Evolutionary conservation across 2,329 filamentous ascomycete genomes (phyloP).

Genomic region (Apiospora phragmitis): DNA sequence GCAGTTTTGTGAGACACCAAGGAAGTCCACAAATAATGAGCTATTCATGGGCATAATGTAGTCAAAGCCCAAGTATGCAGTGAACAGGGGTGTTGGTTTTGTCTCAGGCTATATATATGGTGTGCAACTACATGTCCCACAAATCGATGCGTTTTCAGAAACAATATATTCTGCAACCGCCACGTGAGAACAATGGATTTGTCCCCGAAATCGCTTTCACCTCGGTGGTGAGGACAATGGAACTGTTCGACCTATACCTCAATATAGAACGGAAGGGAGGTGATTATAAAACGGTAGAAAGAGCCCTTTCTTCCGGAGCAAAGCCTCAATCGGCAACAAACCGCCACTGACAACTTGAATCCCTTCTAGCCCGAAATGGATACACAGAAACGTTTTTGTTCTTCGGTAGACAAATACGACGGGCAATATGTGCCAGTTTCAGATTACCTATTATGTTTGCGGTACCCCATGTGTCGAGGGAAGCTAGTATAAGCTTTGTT

Average conservation of each 20-base stretch:
- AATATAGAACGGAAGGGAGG: no score
- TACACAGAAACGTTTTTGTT: neutral
- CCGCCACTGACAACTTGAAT: neutral
- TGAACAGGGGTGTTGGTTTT: neutral
- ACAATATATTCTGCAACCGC: neutral
- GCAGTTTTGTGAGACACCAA: neutral
- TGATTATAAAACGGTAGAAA: neutral
- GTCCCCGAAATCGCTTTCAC: neutral
- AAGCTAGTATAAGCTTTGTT: neutral
- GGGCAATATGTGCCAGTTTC: neutral
- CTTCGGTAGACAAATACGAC: neutral
- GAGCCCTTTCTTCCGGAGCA: neutral
- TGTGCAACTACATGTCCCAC: neutral
- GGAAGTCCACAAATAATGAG: neutral
- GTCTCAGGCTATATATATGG: neutral
- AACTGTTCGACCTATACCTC: neutral
- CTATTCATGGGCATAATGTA: neutral
- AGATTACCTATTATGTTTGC: neutral
- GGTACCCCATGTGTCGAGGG: neutral
- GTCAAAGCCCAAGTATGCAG: neutral
- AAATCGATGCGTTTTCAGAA: neutral
- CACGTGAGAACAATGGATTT: neutral
- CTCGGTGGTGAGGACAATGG: neutral
- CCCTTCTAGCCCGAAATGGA: no score
- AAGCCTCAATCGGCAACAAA: neutral